Evolutionary conservation across 768 basidiomycete genomes (phyloP).

Genomic region (Ephemerocybe angulata): DNA sequence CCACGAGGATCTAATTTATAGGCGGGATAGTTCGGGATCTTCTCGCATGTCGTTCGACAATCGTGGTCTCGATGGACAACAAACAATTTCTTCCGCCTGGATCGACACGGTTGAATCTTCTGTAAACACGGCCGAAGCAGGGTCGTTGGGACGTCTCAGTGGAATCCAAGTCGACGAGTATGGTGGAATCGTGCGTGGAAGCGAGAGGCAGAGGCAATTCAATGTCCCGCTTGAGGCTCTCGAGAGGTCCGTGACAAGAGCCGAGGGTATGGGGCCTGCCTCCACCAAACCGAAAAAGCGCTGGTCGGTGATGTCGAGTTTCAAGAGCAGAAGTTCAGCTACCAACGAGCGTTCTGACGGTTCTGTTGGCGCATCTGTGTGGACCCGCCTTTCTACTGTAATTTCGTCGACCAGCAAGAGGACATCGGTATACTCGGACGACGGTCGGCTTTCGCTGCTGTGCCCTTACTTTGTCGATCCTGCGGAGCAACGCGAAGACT

Average conservation of each 20-base stretch:
- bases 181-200: neutral
- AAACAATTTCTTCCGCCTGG: neutral
- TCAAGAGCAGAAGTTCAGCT: conserved; percentile 3
- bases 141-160: neutral
- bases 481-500: no score
- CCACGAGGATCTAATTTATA: neutral
- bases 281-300: neutral
- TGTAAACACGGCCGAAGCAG: conserved; percentile 4
- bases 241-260: neutral
- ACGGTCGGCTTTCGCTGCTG: neutral
- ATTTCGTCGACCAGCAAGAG: neutral
- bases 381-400: conserved; percentile 1
- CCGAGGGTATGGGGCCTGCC: neutral
- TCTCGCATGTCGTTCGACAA: neutral
- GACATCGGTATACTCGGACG: neutral
- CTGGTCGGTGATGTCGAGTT: conserved; percentile 6
- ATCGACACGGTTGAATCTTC: conserved; percentile 11
- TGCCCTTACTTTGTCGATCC: no score
- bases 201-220: neutral
- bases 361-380: neutral
- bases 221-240: neutral
- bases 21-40: neutral
- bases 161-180: conserved; percentile 3
- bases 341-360: neutral
- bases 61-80: neutral